phyloP scores from a whole-genome alignment of 305 asterid genomes.

The Fraxinus floribunda region DNA sequence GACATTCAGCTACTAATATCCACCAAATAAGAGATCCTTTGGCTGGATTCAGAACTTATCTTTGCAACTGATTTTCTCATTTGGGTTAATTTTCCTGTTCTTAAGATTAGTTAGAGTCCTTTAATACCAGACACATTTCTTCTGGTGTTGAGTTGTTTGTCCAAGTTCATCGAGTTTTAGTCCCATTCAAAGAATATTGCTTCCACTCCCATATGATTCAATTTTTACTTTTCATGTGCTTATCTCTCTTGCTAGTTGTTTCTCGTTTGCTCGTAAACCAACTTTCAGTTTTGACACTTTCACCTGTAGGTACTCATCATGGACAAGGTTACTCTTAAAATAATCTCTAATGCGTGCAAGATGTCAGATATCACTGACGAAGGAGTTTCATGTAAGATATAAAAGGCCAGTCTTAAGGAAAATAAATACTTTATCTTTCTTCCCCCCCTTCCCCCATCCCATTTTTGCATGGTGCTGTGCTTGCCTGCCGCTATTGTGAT shows the following conservation, averaged over 20 bases:
- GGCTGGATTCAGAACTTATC: not conserved
- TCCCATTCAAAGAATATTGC: not conserved
- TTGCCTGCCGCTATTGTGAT: constrained; percentile 1
- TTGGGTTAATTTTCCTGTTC: not conserved
- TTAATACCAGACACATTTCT: not conserved
- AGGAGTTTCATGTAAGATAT: constrained; percentile 98
- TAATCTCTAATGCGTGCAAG: constrained; percentile 94
- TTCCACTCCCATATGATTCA: not conserved
- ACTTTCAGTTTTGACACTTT: constrained; percentile 29
- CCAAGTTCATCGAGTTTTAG: not conserved
- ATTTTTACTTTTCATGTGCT: not conserved
- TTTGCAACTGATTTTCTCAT: not conserved
- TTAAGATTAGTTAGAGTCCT: not conserved
- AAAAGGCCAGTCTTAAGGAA: constrained; percentile 49
- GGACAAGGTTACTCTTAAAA: constrained; percentile 94
- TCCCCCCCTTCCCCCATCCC: not conserved
- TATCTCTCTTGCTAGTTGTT: constrained; percentile 7
- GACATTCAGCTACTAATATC: not conserved
- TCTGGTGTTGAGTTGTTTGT: not conserved
- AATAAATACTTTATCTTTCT: constrained; percentile 9
- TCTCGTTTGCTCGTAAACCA: not conserved
- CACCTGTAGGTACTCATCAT: constrained; percentile 85
- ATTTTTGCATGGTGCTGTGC: constrained; percentile 22
- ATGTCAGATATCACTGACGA: constrained; percentile 98
- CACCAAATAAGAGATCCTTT: not conserved